A percentile compares a stretch with the other conserved stretches of the same genome.
These are phyloP conservation scores for Mycosphaerella arachidis DNA, from an alignment of 2,329 filamentous ascomycete genomes.

Conservation along the genomic window DNA sequence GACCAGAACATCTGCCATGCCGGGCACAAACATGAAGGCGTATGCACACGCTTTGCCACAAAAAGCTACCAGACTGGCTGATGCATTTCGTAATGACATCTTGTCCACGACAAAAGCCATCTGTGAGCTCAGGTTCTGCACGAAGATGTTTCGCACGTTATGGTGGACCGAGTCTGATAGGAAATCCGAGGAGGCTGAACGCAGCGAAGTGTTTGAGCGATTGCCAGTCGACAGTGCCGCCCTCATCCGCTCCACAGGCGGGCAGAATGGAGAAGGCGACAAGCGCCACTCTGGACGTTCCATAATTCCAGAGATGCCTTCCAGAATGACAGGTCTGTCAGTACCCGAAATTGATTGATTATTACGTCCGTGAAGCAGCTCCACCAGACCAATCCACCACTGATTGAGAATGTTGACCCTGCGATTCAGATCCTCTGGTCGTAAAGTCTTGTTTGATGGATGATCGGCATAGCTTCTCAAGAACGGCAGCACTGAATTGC, in stretches of 20 bases:
- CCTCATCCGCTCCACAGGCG: conserved; percentile 53
- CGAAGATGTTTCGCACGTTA: conserved; percentile 83
- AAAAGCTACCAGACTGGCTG: conserved; percentile 67
- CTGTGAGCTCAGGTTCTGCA: conserved; percentile 74
- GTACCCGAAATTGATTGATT: conserved; percentile 75
- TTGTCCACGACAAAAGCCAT: conserved; percentile 85
- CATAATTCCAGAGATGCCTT: conserved; percentile 78
- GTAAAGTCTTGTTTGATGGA: conserved; percentile 59
- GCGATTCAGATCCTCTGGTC: conserved; percentile 77
- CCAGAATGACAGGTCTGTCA: conserved; percentile 76
- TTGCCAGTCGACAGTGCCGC: conserved; percentile 43
- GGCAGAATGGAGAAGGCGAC: conserved; percentile 62
- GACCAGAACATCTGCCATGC: conserved; percentile 76
- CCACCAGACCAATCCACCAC: conserved; percentile 82
- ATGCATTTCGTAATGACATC: conserved; percentile 72
- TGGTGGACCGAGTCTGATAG: conserved; percentile 74
- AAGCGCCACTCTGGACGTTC: conserved; percentile 82
- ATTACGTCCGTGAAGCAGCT: conserved; percentile 71
- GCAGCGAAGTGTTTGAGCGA: conserved; percentile 54
- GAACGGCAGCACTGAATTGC: conserved; percentile 70
- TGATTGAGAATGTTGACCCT: conserved; percentile 76
- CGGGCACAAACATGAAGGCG: conserved; percentile 87
- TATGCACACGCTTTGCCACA: conserved; percentile 88
- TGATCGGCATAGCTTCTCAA: conserved; percentile 66
- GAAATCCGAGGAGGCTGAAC: conserved; percentile 56